Percentiles rank a stretch among this genome's conserved stretches.
phyloP scores from a whole-genome alignment of 768 basidiomycete species.

The Dacryopinax spathularia region DNA sequence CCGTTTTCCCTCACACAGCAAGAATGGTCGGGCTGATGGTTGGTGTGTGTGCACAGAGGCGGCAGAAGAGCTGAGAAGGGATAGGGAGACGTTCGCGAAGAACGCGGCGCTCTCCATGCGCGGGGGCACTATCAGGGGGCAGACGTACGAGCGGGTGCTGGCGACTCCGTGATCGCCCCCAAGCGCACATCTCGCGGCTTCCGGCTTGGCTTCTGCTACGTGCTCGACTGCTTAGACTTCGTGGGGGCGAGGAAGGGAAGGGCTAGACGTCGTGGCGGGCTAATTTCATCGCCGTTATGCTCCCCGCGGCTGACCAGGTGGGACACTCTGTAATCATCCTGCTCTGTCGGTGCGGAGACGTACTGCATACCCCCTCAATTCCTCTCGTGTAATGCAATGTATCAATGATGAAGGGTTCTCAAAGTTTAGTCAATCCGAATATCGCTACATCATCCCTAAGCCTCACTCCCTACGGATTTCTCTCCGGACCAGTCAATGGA shows the following conservation, averaged over 20 bases:
- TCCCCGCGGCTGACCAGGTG: no score
- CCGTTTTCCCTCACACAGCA: not conserved
- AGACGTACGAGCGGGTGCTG: slow-evolving; percentile 61
- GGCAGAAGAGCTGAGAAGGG: slow-evolving; percentile 82
- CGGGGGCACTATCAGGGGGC: slow-evolving; percentile 63
- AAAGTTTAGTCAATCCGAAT: no score
- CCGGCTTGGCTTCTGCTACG: no score
- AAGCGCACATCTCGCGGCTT: not conserved
- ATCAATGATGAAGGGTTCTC: not conserved
- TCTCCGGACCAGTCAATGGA: no score
- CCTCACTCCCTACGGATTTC: no score
- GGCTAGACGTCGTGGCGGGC: not conserved
- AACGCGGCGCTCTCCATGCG: slow-evolving; percentile 84
- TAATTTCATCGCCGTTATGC: not conserved
- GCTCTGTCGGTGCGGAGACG: no score
- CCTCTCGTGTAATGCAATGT: not conserved
- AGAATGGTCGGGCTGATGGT: slow-evolving; percentile 3
- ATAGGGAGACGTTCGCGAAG: slow-evolving; percentile 63
- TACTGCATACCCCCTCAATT: not conserved
- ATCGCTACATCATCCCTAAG: no score
- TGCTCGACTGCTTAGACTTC: no score
- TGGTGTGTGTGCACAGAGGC: slow-evolving; percentile 52
- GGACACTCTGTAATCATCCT: not conserved
- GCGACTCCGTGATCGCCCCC: slow-evolving; percentile 6
- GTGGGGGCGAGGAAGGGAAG: not conserved